Evolutionary conservation across 2,329 filamentous ascomycete genomes (phyloP).

Genomic region (Aspergillus flavus): DNA sequence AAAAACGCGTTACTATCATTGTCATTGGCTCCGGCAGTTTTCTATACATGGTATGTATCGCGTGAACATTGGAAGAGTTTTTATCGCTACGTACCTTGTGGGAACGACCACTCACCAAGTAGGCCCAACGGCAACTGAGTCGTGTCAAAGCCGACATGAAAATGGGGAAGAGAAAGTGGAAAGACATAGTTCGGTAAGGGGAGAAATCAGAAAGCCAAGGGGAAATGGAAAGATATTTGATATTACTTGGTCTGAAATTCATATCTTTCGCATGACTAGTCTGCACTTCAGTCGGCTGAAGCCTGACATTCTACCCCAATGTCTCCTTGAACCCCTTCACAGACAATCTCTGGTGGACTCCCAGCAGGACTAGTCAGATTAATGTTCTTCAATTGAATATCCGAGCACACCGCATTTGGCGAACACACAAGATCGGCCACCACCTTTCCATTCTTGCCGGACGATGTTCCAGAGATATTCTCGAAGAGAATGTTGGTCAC

Average conservation of each 20-base stretch:
- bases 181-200: background rate
- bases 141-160: background rate
- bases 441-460: conserved; percentile 57
- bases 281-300: background rate
- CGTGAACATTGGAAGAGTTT: background rate
- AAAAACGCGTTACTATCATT: background rate
- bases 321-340: conserved; percentile 50
- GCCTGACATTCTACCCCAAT: conserved; percentile 42
- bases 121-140: background rate
- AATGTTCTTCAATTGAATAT: conserved; percentile 59
- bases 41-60: background rate
- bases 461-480: conserved; percentile 61
- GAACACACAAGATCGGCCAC: conserved; percentile 61
- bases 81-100: background rate
- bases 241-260: background rate
- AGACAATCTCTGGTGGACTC: conserved; percentile 50
- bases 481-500: conserved; percentile 62
- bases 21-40: background rate
- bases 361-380: conserved; percentile 55
- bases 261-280: background rate
- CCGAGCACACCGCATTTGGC: conserved; percentile 59
- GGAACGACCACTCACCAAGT: background rate
- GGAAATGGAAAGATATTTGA: background rate
- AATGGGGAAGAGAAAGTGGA: background rate
- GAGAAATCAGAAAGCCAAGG: background rate